These are phyloP conservation scores for Hydrangea macrophylla DNA, from an alignment of 148 eudicot species.

Conservation along the genomic window DNA sequence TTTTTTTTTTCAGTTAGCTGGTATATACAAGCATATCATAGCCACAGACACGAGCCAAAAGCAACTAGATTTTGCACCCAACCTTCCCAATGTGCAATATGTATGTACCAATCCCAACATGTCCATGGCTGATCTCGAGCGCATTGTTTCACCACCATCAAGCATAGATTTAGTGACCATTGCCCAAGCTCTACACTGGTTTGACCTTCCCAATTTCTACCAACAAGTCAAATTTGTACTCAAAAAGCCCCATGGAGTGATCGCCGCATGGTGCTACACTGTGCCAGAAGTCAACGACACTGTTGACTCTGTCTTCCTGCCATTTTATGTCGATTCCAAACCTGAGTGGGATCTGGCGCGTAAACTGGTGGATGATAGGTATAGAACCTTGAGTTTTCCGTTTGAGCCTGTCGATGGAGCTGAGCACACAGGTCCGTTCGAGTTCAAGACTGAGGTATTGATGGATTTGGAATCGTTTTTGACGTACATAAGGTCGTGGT, in stretches of 20 bases:
- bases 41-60: constrained; percentile 81
- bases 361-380: constrained; percentile 47
- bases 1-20: constrained; percentile 36
- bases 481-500: constrained; percentile 62
- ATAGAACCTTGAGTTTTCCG: constrained; percentile 51
- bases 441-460: constrained; percentile 44
- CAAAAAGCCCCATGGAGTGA: constrained; percentile 72
- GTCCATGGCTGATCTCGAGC: constrained; percentile 29
- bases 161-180: constrained; percentile 62
- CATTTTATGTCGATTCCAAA: constrained; percentile 30
- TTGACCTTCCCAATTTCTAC: constrained; percentile 61
- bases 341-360: constrained; percentile 57
- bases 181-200: constrained; percentile 90
- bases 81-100: constrained; percentile 66
- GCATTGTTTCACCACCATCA: constrained; percentile 28
- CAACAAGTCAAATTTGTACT: constrained; percentile 48
- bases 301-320: constrained; percentile 45
- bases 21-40: constrained; percentile 58
- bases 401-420: constrained; percentile 69
- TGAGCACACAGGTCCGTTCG: constrained; percentile 63
- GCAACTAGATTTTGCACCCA: constrained; percentile 68
- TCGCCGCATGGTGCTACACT: constrained; percentile 93
- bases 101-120: constrained; percentile 43
- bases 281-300: constrained; percentile 32
- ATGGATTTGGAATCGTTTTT: constrained; percentile 62